Percentiles rank a stretch among this genome's conserved stretches.
phyloP scores from a whole-genome alignment of 352 stramenopile genomes.

The Saprolegnia parasitica region DNA sequence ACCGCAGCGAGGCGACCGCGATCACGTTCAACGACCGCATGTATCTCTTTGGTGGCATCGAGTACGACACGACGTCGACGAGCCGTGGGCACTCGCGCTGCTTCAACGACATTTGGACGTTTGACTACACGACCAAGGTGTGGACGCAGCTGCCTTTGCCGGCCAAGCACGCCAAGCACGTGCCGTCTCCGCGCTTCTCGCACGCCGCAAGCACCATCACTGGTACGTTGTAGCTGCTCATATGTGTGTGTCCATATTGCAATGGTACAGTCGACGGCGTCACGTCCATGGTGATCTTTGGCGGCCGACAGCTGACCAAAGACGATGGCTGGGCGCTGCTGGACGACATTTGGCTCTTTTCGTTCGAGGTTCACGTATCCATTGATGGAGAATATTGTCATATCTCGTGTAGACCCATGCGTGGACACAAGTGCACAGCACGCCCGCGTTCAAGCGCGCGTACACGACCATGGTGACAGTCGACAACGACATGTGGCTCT shows the following conservation, averaged over 20 bases:
- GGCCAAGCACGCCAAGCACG: not conserved
- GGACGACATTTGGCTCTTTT: constrained; percentile 23
- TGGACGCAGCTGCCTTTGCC: constrained; percentile 9
- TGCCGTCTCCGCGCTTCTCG: constrained; percentile 19
- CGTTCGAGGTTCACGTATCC: constrained; percentile 5
- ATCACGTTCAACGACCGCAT: not conserved
- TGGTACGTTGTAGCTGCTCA: not conserved
- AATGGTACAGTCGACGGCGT: not conserved
- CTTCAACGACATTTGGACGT: constrained; percentile 21
- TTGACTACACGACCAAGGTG: constrained; percentile 13
- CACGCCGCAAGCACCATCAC: constrained; percentile 12
- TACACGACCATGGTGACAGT: constrained; percentile 7
- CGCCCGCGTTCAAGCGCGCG: constrained; percentile 15
- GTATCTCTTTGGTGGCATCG: constrained; percentile 21
- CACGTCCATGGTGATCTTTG: constrained; percentile 9
- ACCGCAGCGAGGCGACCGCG: constrained; percentile 23
- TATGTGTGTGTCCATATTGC: not conserved
- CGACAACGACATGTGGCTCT: constrained; percentile 1
- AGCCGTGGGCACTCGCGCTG: not conserved
- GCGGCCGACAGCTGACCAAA: constrained; percentile 9
- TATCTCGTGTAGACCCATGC: not conserved
- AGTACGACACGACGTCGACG: not conserved
- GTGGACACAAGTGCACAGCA: constrained; percentile 6
- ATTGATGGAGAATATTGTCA: not conserved
- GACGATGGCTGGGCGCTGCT: constrained; percentile 23